Percentiles rank a stretch among this genome's conserved stretches.
These are phyloP conservation scores for Sporothrix schenckii DNA, from an alignment of 2,329 filamentous ascomycete genomes.

Conservation along the genomic window DNA sequence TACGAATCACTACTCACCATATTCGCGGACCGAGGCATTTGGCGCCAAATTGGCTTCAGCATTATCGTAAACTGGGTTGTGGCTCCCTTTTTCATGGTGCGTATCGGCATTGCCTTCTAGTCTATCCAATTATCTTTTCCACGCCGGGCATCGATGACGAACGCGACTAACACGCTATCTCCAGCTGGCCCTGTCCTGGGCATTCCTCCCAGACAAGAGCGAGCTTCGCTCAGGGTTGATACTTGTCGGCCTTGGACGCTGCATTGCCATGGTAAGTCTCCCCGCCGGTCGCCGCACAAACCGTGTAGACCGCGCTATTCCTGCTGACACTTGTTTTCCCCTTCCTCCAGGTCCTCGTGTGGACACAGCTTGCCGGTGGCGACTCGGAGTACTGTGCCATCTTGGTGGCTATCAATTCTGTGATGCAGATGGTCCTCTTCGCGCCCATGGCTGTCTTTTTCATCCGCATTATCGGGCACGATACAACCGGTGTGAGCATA, in stretches of 20 bases:
- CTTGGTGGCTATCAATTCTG: conserved; percentile 73
- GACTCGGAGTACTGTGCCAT: conserved; percentile 83
- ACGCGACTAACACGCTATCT: background rate
- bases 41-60: conserved; percentile 79
- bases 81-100: conserved; percentile 79
- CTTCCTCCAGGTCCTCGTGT: conserved; percentile 53
- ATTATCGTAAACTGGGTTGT: conserved; percentile 81
- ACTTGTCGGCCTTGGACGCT: conserved; percentile 80
- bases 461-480: conserved; percentile 67
- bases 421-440: conserved; percentile 74
- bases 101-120: no score
- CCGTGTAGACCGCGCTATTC: background rate
- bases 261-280: conserved; percentile 76
- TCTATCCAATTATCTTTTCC: no score
- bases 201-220: conserved; percentile 62
- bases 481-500: conserved; percentile 43
- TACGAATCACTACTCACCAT: conserved; percentile 74
- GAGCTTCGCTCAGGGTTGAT: conserved; percentile 69
- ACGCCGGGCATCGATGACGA: no score
- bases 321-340: background rate
- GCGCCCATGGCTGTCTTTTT: conserved; percentile 70
- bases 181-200: conserved; percentile 68
- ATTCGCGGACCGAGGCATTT: conserved; percentile 64
- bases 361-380: conserved; percentile 71
- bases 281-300: background rate